phyloP scores from a whole-genome alignment of 352 stramenopile genomes.

The Phytophthora sansomeana region DNA sequence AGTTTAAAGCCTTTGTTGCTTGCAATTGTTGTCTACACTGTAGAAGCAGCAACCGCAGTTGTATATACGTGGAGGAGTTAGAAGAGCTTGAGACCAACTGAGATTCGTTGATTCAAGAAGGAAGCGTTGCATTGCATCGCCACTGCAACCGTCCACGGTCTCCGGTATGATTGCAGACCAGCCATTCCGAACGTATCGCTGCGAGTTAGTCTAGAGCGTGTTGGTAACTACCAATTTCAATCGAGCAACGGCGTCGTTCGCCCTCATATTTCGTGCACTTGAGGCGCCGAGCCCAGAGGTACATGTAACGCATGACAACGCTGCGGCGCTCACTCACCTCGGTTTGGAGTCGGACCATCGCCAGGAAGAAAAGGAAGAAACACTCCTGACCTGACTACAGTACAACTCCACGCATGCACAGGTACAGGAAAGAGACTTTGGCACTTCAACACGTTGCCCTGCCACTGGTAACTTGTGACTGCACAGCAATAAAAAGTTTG shows the following conservation, averaged over 20 bases:
- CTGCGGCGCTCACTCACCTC: slow-evolving; percentile 3
- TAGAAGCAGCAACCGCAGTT: too few relatives aligned
- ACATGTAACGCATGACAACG: slow-evolving; percentile 15
- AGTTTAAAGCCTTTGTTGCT: background rate
- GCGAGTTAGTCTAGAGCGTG: slow-evolving; percentile 12
- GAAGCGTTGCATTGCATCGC: background rate
- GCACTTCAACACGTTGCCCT: slow-evolving; percentile 15
- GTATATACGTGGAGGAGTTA: background rate
- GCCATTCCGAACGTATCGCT: slow-evolving; percentile 22
- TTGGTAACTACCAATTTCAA: slow-evolving; percentile 21
- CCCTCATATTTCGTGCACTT: slow-evolving; percentile 33
- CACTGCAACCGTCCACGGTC: slow-evolving; percentile 8
- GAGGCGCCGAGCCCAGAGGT: slow-evolving; percentile 6
- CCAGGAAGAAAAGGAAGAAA: slow-evolving; percentile 9
- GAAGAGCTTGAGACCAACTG: background rate
- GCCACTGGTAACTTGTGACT: background rate
- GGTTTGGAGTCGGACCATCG: slow-evolving; percentile 17
- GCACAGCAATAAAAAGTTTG: slow-evolving; percentile 10
- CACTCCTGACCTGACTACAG: slow-evolving; percentile 9
- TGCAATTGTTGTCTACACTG: too few relatives aligned
- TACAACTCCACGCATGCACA: slow-evolving; percentile 5
- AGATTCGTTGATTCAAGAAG: slow-evolving; percentile 11
- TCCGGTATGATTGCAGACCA: slow-evolving; percentile 13
- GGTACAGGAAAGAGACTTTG: slow-evolving; percentile 4
- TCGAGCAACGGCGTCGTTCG: slow-evolving; percentile 25